Base-by-base conservation (phyloP, 441 rosid species). In the Arabidopsis hybrid region DNA sequence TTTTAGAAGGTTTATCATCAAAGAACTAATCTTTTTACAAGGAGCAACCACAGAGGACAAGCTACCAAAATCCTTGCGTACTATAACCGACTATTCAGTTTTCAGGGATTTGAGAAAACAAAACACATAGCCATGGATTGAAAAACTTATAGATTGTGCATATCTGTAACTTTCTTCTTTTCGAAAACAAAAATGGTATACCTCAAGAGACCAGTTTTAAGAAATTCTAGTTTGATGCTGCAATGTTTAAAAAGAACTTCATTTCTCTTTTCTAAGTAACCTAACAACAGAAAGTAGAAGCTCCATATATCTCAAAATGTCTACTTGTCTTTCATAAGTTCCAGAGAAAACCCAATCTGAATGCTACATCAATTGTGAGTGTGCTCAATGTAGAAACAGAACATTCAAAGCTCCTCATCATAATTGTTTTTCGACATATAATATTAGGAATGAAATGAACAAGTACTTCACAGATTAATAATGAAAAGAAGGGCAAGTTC, bases 311-410 rank as follows among this genome's bases (percentile, higher is more conserved):
- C 36, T 21, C 26, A 13, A 35, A 70, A 26, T 4, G 26, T 46
- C 26, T 35, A 43, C 9, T 3, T 59, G 8, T 50, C 9, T 69
- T 12, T 56, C 18, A 16, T 45, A 4, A 45, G 6, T 35, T 63
- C n/a, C 36, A 72, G 12, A 43, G 56, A 72, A 72, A 51, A 51
- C 11, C 35, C 1, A 32, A 61, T 16, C 16, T 51, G 52, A 72
- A 62, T 14, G 65, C 51, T 71, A 60, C 6, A 18, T 11, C 18
- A 17, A 59, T 17, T 21, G 51, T 4, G 13, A 11, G 34, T 39
- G 18, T 50, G 61, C 36, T 39, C 43, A 16, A 2, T 16, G 14
- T 52, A 17, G 62, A 71, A 38, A 51, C 69, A 62, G 2, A 47
- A 51, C 36, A 3, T 10, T 60, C 2, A 11, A 61, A 49, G 17